These are phyloP conservation scores for Magnusiomyces suaveolens DNA, from an alignment of 1,139 yeast species.

Conservation along the genomic window DNA sequence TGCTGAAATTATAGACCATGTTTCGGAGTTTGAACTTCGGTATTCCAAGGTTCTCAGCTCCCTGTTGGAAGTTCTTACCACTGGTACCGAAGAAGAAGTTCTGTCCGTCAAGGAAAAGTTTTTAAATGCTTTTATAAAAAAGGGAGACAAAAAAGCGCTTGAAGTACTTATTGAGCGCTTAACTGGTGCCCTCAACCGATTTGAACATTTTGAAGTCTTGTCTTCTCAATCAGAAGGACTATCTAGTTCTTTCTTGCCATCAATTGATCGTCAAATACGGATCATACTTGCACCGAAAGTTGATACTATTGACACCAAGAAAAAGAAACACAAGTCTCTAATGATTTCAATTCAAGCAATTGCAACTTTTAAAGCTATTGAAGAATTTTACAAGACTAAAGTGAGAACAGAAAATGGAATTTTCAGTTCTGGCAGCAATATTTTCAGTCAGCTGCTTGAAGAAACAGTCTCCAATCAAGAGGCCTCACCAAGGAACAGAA, in stretches of 20 bases:
- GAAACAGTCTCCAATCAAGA: no score
- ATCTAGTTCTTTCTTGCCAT: conserved; percentile 22
- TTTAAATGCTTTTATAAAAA: conserved; percentile 26
- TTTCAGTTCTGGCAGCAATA: conserved; percentile 8
- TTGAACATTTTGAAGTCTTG: conserved; percentile 66
- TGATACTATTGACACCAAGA: conserved; percentile 21
- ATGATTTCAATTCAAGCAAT: conserved; percentile 69
- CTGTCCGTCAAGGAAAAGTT: conserved; percentile 36
- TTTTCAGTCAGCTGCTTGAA: conserved; percentile 1
- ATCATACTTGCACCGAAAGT: conserved; percentile 36
- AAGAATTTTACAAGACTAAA: conserved; percentile 39
- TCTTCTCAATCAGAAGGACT: conserved; percentile 40
- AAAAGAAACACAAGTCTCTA: conserved; percentile 15
- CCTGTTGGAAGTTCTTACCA: conserved; percentile 38
- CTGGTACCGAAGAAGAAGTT: conserved; percentile 23
- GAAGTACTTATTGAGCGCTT: conserved; percentile 44
- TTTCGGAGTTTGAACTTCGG: conserved; percentile 70
- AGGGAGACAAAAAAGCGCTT: conserved; percentile 31
- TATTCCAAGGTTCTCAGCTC: conserved; percentile 55
- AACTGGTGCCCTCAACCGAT: conserved; percentile 66
- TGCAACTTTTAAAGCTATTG: conserved; percentile 70
- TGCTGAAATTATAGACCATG: conserved; percentile 27
- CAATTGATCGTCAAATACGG: conserved; percentile 65
- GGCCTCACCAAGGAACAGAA: no score
- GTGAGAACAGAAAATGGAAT: conserved; percentile 13